phyloP scores from a whole-genome alignment of 257 asterid species.

The Plantago major region DNA sequence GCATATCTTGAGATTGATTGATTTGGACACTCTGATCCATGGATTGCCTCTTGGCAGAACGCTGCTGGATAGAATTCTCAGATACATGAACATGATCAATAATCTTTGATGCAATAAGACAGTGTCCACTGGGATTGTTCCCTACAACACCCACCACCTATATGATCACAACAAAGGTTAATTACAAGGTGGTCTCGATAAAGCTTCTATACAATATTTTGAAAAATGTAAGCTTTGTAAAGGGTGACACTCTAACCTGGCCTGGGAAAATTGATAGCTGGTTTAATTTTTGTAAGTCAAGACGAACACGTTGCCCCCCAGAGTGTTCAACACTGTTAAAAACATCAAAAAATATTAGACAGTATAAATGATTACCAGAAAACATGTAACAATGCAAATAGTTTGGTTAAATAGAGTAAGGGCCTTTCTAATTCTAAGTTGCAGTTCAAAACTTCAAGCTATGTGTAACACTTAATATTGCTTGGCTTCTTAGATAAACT shows the following conservation, averaged over 20 bases:
- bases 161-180: slow-evolving; percentile 9
- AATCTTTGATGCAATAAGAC: slow-evolving; percentile 82
- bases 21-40: slow-evolving; percentile 42
- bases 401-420: slow-evolving; percentile 3
- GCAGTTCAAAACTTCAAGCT: too few relatives aligned
- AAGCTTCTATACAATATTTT: slow-evolving; percentile 19
- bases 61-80: slow-evolving; percentile 39
- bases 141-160: slow-evolving; percentile 96
- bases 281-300: slow-evolving; percentile 79
- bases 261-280: slow-evolving; percentile 94
- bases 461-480: too few relatives aligned
- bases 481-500: too few relatives aligned
- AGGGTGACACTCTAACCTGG: slow-evolving; percentile 48
- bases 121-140: slow-evolving; percentile 95
- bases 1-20: slow-evolving; percentile 32
- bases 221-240: slow-evolving; percentile 16
- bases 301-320: slow-evolving; percentile 96
- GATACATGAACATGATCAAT: slow-evolving; percentile 57
- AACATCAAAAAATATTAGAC: slow-evolving; percentile 12
- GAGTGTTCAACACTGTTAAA: slow-evolving; percentile 82
- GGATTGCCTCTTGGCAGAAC: slow-evolving; percentile 65
- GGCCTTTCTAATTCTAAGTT: not conserved
- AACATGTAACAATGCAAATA: not conserved
- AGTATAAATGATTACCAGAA: not conserved
- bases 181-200: not conserved